These are phyloP conservation scores for Botrytis galanthina DNA, from an alignment of 2,329 filamentous ascomycete species.

Conservation along the genomic window DNA sequence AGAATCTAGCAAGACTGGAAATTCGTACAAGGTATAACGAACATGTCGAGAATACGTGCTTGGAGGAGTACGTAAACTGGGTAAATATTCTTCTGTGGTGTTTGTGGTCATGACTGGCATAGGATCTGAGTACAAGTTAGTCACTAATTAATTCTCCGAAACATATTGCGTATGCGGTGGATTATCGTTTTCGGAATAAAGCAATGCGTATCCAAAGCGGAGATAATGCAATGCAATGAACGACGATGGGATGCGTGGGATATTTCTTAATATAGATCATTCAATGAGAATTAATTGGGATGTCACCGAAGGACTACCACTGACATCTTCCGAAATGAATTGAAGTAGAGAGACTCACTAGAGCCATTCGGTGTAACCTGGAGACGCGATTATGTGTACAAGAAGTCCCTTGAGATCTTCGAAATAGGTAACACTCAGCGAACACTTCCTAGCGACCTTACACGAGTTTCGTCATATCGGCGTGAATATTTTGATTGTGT, in stretches of 20 bases:
- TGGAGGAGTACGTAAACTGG: slow-evolving; percentile 54
- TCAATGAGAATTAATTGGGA: background rate
- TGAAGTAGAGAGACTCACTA: background rate
- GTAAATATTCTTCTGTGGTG: slow-evolving; percentile 32
- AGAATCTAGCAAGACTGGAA: slow-evolving; percentile 65
- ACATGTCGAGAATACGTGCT: slow-evolving; percentile 64
- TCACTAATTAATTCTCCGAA: slow-evolving; percentile 1
- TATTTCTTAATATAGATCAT: background rate
- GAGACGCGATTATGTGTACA: background rate
- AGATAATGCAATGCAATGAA: slow-evolving; percentile 17
- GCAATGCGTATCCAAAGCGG: background rate
- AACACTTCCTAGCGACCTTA: slow-evolving; percentile 1
- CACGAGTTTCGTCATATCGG: slow-evolving; percentile 14
- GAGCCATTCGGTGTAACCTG: slow-evolving; percentile 1
- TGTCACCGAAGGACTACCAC: background rate
- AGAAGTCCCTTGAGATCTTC: slow-evolving; percentile 5
- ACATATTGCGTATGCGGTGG: slow-evolving; percentile 6
- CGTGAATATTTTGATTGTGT: background rate
- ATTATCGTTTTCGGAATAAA: background rate
- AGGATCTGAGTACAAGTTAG: slow-evolving; percentile 29
- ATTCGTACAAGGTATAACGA: slow-evolving; percentile 67
- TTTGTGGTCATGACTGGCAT: slow-evolving; percentile 36
- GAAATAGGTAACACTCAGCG: slow-evolving; percentile 5
- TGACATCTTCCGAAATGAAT: background rate
- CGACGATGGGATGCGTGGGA: slow-evolving; percentile 2